Evolutionary conservation across 2,329 filamentous ascomycete genomes (phyloP).

Genomic region (Colletotrichum truncatum): DNA sequence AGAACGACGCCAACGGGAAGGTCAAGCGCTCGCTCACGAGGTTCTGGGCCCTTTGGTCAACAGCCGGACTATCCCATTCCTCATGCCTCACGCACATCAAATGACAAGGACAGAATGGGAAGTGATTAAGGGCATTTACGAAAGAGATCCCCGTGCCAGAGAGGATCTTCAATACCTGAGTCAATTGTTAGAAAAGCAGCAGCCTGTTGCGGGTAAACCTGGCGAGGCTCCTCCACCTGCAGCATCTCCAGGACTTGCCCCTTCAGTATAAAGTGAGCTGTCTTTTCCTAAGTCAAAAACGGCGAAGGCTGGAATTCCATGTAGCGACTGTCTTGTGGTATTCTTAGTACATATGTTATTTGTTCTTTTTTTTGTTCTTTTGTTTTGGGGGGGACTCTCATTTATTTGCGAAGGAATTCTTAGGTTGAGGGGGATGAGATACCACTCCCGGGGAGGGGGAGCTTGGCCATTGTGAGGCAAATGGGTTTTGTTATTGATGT

Average conservation of each 20-base stretch:
- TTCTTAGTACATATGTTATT: slow-evolving; percentile 1
- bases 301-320: not conserved
- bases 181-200: slow-evolving; percentile 60
- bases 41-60: slow-evolving; percentile 71
- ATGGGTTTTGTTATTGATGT: not conserved
- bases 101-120: slow-evolving; percentile 79
- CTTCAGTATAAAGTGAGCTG: slow-evolving; percentile 14
- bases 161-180: slow-evolving; percentile 69
- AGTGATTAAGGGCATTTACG: slow-evolving; percentile 75
- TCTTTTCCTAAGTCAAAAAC: not conserved
- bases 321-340: not conserved
- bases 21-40: slow-evolving; percentile 66
- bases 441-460: not conserved
- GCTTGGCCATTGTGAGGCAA: not conserved
- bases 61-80: slow-evolving; percentile 73
- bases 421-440: not conserved
- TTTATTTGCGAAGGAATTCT: not conserved
- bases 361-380: not conserved
- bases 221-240: slow-evolving; percentile 8
- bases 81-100: slow-evolving; percentile 73
- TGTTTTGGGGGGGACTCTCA: slow-evolving; percentile 1
- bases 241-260: slow-evolving; percentile 19
- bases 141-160: slow-evolving; percentile 70
- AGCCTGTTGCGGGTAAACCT: not conserved
- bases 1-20: slow-evolving; percentile 56